phyloP scores from a whole-genome alignment of 495 filamentous ascomycete genomes.

The Aspergillus indologenus region DNA sequence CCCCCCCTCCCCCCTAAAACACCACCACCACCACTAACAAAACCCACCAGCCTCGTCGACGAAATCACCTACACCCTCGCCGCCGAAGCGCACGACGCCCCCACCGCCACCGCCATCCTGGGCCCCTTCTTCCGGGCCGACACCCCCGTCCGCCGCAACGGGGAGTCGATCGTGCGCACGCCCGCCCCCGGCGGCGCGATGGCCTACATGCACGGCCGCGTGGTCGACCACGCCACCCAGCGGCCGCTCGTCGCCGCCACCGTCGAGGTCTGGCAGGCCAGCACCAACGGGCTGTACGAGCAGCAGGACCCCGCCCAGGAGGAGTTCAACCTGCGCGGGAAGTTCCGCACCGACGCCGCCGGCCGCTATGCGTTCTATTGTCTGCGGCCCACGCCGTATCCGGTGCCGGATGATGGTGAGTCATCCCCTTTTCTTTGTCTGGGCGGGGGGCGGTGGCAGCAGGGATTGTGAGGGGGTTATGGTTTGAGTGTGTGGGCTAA shows the following conservation, averaged over 20 bases:
- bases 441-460: background rate
- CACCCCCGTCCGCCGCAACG: constrained; percentile 61
- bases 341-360: constrained; percentile 62
- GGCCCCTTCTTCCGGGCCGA: constrained; percentile 76
- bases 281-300: constrained; percentile 76
- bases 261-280: constrained; percentile 76
- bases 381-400: constrained; percentile 68
- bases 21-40: constrained; percentile 1
- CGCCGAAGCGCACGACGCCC: constrained; percentile 43
- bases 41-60: constrained; percentile 55
- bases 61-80: constrained; percentile 71
- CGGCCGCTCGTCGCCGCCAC: constrained; percentile 58
- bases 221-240: constrained; percentile 54
- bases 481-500: no score
- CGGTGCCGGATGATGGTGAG: constrained; percentile 65
- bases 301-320: constrained; percentile 70
- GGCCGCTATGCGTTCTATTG: constrained; percentile 67
- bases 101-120: constrained; percentile 69
- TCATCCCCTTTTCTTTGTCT: constrained; percentile 40
- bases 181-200: constrained; percentile 51
- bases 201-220: constrained; percentile 60
- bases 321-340: constrained; percentile 72
- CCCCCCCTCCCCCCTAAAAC: background rate
- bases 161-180: constrained; percentile 59
- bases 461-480: no score